Base-by-base conservation (phyloP, 768 basidiomycete species). In the Lactarius quietus region DNA sequence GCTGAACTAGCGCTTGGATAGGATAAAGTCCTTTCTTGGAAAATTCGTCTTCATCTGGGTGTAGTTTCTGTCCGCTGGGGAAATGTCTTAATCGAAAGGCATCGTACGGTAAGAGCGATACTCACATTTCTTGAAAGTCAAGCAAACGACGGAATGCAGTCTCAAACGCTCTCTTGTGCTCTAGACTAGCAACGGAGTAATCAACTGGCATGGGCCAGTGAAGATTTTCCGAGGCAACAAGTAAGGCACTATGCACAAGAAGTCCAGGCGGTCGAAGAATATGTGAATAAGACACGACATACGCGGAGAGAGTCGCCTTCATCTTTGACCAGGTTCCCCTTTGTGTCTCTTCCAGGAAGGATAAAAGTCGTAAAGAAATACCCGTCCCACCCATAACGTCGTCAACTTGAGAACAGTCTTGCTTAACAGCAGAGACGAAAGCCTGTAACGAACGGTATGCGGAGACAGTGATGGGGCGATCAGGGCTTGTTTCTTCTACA, bases 181-280 rank as follows among this genome's bases (percentile, higher is more conserved):
- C 81, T 15, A 76, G 69, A 6, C 81, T 71, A 8, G 82, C 80
- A 0, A 81, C 67, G 26, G 78, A 72, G 71, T 91, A 93, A 69
- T 92, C 83, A 0, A 94, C 82, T 20, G 83, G 79, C 69, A 81
- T 80, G 2, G 96, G 96, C 96, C 96, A 98, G n/a, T 86, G 82
- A 29, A 98, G 75, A 54, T 79, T 81, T 74, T 95, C 94, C 1
- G 90, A 82, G 17, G 84, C 82, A 31, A 78, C 75, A 26, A 86
- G 76, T 28, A 98, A 78, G 6, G 80, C 74, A 23, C 95, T 96
- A 67, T 31, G 26, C 12, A 54, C 17, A 35, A 33, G 60, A 9
- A 33, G 55, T 6, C 35, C 14, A 6, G 55, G n/a, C n/a, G 66
- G 68, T 55, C 59, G 28, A 28, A n/a, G 23, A 26, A 48, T 58